phyloP scores from a whole-genome alignment of 1,139 yeast genomes.

The Saccharomyces pastorianus region DNA sequence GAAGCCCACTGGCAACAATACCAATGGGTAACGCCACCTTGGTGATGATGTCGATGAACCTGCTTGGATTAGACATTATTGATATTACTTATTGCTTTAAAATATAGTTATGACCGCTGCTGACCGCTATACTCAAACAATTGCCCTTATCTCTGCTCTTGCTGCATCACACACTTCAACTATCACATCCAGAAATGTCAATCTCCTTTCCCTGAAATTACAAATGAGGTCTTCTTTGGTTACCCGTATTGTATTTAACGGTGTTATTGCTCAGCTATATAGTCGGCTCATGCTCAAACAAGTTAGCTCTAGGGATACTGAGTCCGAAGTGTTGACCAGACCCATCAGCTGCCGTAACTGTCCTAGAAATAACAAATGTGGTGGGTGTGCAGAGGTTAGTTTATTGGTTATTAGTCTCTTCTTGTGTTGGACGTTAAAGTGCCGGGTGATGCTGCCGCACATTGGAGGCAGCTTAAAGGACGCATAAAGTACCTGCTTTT shows the following conservation, averaged over 20 bases:
- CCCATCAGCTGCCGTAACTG: too few species aligned
- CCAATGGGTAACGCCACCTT: slow-evolving; percentile 65
- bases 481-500: neutral
- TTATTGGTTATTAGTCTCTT: neutral
- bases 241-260: too few species aligned
- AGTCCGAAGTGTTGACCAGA: too few species aligned
- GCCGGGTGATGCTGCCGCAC: neutral
- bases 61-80: slow-evolving; percentile 3
- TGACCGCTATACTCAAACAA: neutral
- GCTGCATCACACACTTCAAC: too few species aligned
- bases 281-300: too few species aligned
- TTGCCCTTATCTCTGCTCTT: neutral
- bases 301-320: too few species aligned
- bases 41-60: slow-evolving; percentile 23
- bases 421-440: neutral
- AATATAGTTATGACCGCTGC: neutral
- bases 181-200: neutral
- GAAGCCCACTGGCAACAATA: slow-evolving; percentile 55
- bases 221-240: too few species aligned
- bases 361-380: too few species aligned
- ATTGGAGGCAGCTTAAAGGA: neutral
- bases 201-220: neutral
- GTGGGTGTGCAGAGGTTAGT: too few species aligned
- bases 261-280: too few species aligned
- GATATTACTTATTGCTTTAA: too few species aligned